Base-by-base conservation (phyloP, 345 rosid genomes). In the Hypericum androsaemum region DNA sequence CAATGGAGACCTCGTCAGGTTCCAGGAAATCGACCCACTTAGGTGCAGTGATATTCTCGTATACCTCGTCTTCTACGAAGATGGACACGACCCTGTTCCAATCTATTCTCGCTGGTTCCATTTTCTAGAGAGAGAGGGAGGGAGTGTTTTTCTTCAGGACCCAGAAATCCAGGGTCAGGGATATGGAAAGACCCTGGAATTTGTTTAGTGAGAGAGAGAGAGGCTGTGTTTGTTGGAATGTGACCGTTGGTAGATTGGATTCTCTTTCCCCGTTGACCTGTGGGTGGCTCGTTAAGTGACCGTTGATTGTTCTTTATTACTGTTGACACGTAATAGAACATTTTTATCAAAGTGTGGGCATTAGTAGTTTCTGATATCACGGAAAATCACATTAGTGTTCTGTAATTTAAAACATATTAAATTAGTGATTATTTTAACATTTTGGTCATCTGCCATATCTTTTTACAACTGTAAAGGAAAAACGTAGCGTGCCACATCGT, bases 91-190 rank as follows among this genome's bases (percentile, higher is more conserved):
- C 55, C 57, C 73, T 77, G 60, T 78, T 85, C 98, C 98, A 92
- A 37, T 92, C 98, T 47, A 92, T 92, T 43, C 83, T 80, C 1
- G 94, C 98, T 15, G 95, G 85, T 57, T 90, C 95, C 98, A 90
- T 83, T 15, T 44, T 17, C 16, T 5, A 12, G 8, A 6, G 37
- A 54, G 39, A 16, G 44, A 44, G 46, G 39, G 32, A 44, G 36
- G 54, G 41, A 64, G 47, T 1, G 32, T 22, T 22, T n/a, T 22
- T 22, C 14, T 0, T 47, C 6, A 36, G 10, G 35, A 22, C 17
- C 52, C 17, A 45, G 53, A 63, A 54, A 54, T 28, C 5, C 10
- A 47, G 64, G 6, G 41, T n/a, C 17, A 50, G 60, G 61, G 52
- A 49, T 59, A 40, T 6, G 16, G 5, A 40, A 35, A 61, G 67